Percentiles rank a stretch among this genome's conserved stretches.
phyloP scores from a whole-genome alignment of 2,329 filamentous ascomycete genomes.

The Ceratocystiopsis sp. region DNA sequence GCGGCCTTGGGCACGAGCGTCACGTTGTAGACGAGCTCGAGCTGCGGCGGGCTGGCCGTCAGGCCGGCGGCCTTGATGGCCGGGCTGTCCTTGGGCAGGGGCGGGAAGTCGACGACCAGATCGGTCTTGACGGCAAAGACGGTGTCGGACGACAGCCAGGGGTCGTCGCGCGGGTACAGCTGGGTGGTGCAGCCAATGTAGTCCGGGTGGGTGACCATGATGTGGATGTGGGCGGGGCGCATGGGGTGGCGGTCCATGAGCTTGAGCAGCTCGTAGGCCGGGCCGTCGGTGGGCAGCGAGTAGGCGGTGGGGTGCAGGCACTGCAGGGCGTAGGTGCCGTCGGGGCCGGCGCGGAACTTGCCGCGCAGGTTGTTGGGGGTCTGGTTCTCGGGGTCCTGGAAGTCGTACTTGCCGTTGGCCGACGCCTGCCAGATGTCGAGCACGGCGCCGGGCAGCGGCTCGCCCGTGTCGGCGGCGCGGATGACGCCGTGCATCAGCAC shows the following conservation, averaged over 20 bases:
- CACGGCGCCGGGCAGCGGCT: slow-evolving; percentile 46
- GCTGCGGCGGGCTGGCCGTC: too few species aligned
- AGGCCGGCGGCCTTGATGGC: slow-evolving; percentile 10
- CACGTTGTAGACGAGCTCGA: slow-evolving; percentile 23
- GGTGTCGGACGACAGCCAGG: slow-evolving; percentile 30
- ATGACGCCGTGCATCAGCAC: slow-evolving; percentile 48
- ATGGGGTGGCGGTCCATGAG: slow-evolving; percentile 38
- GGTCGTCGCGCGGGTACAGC: slow-evolving; percentile 44
- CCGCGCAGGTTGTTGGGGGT: slow-evolving; percentile 48
- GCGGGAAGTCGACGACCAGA: slow-evolving; percentile 20
- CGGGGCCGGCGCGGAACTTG: slow-evolving; percentile 43
- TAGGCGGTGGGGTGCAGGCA: slow-evolving; percentile 35
- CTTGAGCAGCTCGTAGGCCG: slow-evolving; percentile 31
- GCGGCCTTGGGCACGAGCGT: slow-evolving; percentile 16
- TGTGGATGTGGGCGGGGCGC: slow-evolving; percentile 43
- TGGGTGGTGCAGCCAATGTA: slow-evolving; percentile 50
- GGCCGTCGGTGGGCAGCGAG: slow-evolving; percentile 27
- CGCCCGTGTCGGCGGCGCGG: slow-evolving; percentile 38
- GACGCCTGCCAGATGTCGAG: slow-evolving; percentile 66
- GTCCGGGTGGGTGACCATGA: slow-evolving; percentile 33
- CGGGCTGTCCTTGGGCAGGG: slow-evolving; percentile 16
- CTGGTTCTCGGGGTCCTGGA: slow-evolving; percentile 49
- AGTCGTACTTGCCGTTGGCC: slow-evolving; percentile 51
- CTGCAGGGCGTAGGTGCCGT: slow-evolving; percentile 45
- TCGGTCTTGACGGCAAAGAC: slow-evolving; percentile 23